Percentiles rank a stretch among this genome's conserved stretches.
Evolutionary conservation across 441 rosid genomes (phyloP).

Genomic region (Hura crepitans): DNA sequence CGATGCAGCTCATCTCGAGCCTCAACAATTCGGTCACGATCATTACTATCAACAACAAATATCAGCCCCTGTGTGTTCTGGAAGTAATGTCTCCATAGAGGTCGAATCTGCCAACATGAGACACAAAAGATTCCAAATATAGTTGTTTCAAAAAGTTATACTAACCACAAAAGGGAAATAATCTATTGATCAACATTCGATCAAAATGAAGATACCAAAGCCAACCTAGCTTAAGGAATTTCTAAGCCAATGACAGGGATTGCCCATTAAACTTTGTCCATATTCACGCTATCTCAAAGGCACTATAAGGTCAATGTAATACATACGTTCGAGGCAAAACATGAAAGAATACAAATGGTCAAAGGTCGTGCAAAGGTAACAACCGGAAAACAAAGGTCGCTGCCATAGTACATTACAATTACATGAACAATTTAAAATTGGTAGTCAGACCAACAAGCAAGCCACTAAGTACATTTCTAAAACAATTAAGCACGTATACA

Average conservation of each 20-base stretch:
- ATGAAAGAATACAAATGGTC: not conserved
- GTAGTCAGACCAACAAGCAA: not conserved
- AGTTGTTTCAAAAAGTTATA: not conserved
- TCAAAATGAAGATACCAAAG: not conserved
- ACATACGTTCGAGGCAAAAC: not conserved
- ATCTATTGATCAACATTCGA: not conserved
- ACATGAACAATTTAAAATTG: not conserved
- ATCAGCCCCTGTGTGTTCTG: constrained; percentile 62
- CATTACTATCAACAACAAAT: constrained; percentile 69
- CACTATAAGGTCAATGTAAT: not conserved
- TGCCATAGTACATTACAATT: not conserved
- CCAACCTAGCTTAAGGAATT: not conserved
- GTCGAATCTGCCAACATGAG: constrained; percentile 45
- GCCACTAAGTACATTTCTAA: no score
- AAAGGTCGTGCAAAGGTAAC: no score
- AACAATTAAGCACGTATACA: not conserved
- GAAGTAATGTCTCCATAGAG: constrained; percentile 67
- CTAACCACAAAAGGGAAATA: not conserved
- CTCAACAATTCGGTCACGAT: constrained; percentile 56
- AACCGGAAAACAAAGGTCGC: no score
- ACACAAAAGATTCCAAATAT: not conserved
- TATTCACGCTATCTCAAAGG: not conserved
- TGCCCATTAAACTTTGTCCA: no score
- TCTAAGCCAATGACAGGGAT: not conserved
- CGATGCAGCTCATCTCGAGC: constrained; percentile 67